Conservation (phyloP, 2,329 filamentous ascomycete species). For the Apiospora arundinis region DNA sequence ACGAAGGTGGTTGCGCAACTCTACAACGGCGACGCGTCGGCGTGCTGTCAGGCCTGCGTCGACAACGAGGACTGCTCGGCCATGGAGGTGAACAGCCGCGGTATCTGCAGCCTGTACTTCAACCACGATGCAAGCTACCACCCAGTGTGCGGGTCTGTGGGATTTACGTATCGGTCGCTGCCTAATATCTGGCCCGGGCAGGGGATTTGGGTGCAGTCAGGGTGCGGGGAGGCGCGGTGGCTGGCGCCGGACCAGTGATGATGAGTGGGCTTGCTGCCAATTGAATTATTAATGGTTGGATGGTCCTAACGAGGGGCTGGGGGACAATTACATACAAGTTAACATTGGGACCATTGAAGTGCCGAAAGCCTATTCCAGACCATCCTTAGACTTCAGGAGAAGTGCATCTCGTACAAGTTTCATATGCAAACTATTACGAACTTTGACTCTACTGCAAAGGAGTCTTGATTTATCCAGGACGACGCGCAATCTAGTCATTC, state of each 20-base stretch:
- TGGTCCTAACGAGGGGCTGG: no score
- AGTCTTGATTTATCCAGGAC: no score
- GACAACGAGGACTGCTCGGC: constrained; percentile 36
- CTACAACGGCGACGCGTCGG: constrained; percentile 29
- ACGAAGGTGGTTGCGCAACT: constrained; percentile 28
- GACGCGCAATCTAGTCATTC: no score
- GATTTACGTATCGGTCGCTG: constrained; percentile 30
- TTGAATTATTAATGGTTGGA: no score
- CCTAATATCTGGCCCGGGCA: constrained; percentile 27
- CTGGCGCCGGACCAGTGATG: background rate
- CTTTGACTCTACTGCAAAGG: no score
- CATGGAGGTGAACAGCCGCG: constrained; percentile 27
- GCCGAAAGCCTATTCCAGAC: no score
- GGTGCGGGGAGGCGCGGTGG: constrained; percentile 23
- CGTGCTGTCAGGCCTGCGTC: constrained; percentile 38
- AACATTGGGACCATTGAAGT: no score
- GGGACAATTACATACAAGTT: no score
- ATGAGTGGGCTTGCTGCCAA: no score
- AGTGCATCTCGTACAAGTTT: no score
- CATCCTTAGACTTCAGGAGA: no score
- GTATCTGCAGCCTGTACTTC: constrained; percentile 32
- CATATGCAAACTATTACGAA: no score
- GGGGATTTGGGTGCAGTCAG: constrained; percentile 31
- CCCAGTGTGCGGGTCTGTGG: constrained; percentile 30
- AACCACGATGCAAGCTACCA: constrained; percentile 26